Evolutionary conservation across 2,329 filamentous ascomycete genomes (phyloP), one percentile per base, ranked within the genome.

Genomic region (Aspergillus texensis): DNA sequence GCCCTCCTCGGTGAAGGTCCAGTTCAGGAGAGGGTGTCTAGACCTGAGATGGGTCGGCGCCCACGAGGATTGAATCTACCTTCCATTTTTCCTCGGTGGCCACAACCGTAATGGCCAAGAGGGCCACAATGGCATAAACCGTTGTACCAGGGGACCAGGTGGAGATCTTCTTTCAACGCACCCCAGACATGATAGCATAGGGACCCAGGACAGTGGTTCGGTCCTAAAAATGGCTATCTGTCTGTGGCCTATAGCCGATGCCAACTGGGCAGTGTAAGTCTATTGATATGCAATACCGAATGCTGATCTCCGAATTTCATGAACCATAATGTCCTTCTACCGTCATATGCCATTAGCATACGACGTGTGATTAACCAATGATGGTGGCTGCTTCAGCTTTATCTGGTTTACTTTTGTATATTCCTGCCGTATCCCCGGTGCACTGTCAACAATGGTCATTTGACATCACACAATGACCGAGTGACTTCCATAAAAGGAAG

Each of bases 61-160:
- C 16, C 5, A 21, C 24, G 30, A 14, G 52, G 30, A 16, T 30
- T 34, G 28, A 24, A 11, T 6, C 34, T 16, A 14, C 24, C 32
- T 12, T 19, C 16, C 32, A 26, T 39, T 55, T 16, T 21, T 28
- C n/a, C 8, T 39, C 14, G 32, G 52, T 39, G 21, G 52, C 32
- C 34, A 55, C 34, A 24, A n/a, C 24, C n/a, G 19, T 32, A 19
- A 52, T 32, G 52, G 32, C 52, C 52, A n/a, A 21, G 30, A 55
- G 12, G 36, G 32, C 34, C 21, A 26, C 52, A 11, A n/a, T 34
- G 26, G 32, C 21, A 55, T 39, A 10, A 39, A 21, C 14, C 12
- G 11, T 14, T 26, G 52, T 55, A 55, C 52, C 52, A 39, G 32
- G 52, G 52, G 52, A 55, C 32, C 32, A 55, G 32, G 52, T 55